Conservation (phyloP, 108 stramenopile genomes). For the Aurantiochytrium sp. region DNA sequence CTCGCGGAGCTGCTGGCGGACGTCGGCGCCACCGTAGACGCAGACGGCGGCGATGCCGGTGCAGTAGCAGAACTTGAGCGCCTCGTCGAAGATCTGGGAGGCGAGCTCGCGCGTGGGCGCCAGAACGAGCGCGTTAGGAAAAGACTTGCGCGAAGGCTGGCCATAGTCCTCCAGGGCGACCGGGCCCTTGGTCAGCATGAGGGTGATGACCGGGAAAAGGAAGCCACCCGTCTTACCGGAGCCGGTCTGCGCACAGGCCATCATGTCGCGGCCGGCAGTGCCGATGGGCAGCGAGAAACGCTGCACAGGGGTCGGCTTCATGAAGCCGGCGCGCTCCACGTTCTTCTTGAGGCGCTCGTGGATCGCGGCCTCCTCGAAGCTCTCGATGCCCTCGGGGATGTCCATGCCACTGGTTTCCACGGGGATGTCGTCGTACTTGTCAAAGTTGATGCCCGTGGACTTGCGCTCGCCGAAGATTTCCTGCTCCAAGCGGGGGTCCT, state of each 20-base stretch:
- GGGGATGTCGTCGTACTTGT: slow-evolving; percentile 11
- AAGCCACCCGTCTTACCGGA: slow-evolving; percentile 88
- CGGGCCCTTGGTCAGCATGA: slow-evolving; percentile 66
- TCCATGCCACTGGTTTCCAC: slow-evolving; percentile 11
- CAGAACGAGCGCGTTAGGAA: slow-evolving; percentile 77
- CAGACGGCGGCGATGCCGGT: slow-evolving; percentile 80
- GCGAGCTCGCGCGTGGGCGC: slow-evolving; percentile 97
- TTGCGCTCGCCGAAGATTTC: slow-evolving; percentile 19
- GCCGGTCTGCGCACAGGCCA: slow-evolving; percentile 98
- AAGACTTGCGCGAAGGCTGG: slow-evolving; percentile 44
- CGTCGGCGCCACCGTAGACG: slow-evolving; percentile 96
- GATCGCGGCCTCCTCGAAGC: neutral
- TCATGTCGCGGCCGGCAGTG: slow-evolving; percentile 65
- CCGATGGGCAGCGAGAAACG: slow-evolving; percentile 96
- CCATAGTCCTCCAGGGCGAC: neutral
- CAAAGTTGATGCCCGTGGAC: slow-evolving; percentile 27
- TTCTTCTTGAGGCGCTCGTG: slow-evolving; percentile 64
- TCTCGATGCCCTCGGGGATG: neutral
- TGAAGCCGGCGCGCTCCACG: slow-evolving; percentile 83
- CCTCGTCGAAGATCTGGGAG: slow-evolving; percentile 94
- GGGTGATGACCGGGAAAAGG: neutral
- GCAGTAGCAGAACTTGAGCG: slow-evolving; percentile 87
- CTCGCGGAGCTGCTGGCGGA: slow-evolving; percentile 76
- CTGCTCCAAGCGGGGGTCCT: slow-evolving; percentile 6
- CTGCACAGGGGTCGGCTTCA: slow-evolving; percentile 94